Conservation (phyloP, 192 early-diverging fungal species). For the Diversispora epigaea region DNA sequence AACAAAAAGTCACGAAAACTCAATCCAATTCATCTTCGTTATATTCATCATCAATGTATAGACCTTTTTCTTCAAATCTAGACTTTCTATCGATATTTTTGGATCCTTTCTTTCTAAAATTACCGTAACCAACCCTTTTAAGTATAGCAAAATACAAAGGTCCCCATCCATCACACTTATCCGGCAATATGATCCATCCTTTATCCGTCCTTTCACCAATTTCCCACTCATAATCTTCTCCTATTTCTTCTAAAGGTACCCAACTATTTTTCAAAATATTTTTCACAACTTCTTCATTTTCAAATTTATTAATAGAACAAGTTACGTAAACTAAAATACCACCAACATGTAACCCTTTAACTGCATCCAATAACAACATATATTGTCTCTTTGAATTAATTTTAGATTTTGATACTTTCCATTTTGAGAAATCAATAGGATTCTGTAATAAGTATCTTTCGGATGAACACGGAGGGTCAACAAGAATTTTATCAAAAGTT, state of each 20-base stretch:
- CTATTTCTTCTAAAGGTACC: conserved; percentile 33
- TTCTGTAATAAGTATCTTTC: conserved; percentile 55
- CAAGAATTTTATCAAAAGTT: conserved; percentile 47
- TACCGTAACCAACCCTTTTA: conserved; percentile 29
- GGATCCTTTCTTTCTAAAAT: not conserved
- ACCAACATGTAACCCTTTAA: conserved; percentile 38
- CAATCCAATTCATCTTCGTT: too few relatives aligned
- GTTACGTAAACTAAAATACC: conserved; percentile 54
- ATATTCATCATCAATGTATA: too few relatives aligned
- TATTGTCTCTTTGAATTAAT: conserved; percentile 44
- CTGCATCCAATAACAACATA: conserved; percentile 38
- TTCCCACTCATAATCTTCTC: conserved; percentile 35
- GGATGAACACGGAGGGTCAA: conserved; percentile 56
- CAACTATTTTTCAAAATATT: conserved; percentile 45
- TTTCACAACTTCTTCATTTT: conserved; percentile 52
- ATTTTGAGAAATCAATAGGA: conserved; percentile 43
- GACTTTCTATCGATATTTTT: not conserved
- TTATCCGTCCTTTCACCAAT: conserved; percentile 51
- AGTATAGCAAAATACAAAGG: conserved; percentile 57
- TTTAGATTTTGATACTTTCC: conserved; percentile 45
- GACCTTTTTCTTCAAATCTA: not conserved
- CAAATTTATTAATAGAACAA: conserved; percentile 49
- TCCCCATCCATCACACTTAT: conserved; percentile 52
- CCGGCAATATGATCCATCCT: conserved; percentile 58
- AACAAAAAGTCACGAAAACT: too few relatives aligned